phyloP scores from a whole-genome alignment of 2,329 filamentous ascomycete genomes.

The Didymosphaeria variabile region DNA sequence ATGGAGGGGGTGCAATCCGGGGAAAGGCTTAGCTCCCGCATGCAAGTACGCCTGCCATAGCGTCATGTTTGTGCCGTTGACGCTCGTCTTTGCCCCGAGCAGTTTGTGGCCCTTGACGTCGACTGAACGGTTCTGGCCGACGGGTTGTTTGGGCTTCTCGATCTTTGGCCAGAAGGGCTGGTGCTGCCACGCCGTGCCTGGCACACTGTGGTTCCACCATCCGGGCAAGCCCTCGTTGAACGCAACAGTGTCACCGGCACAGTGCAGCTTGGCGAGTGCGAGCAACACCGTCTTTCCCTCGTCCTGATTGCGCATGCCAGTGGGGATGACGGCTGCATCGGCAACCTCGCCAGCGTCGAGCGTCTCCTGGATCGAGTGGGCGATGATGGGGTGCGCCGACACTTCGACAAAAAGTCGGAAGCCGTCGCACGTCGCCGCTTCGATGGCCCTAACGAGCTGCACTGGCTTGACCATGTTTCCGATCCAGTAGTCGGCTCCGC shows the following conservation, averaged over 20 bases:
- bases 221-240: slow-evolving; percentile 20
- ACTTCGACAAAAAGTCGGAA: slow-evolving; percentile 53
- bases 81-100: slow-evolving; percentile 39
- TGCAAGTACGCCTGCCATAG: slow-evolving; percentile 44
- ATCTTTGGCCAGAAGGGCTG: slow-evolving; percentile 27
- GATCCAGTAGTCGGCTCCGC: slow-evolving; percentile 48
- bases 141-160: slow-evolving; percentile 1
- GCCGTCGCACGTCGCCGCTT: slow-evolving; percentile 48
- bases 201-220: slow-evolving; percentile 24
- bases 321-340: slow-evolving; percentile 42
- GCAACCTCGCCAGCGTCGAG: slow-evolving; percentile 39
- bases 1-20: slow-evolving; percentile 50
- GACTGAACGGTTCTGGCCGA: not conserved
- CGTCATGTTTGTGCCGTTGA: slow-evolving; percentile 39
- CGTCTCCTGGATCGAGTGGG: slow-evolving; percentile 54
- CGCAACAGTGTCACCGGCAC: slow-evolving; percentile 38
- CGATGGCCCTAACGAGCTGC: slow-evolving; percentile 45
- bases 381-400: slow-evolving; percentile 53
- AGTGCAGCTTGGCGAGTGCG: slow-evolving; percentile 39
- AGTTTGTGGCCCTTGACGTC: slow-evolving; percentile 50
- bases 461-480: slow-evolving; percentile 52
- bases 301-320: slow-evolving; percentile 39
- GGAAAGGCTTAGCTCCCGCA: slow-evolving; percentile 51
- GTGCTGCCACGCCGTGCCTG: slow-evolving; percentile 36
- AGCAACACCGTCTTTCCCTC: slow-evolving; percentile 37